Percentiles rank a stretch among this genome's conserved stretches.
Evolutionary conservation across 305 asterid genomes (phyloP).

Genomic region (Ilex paraguariensis): DNA sequence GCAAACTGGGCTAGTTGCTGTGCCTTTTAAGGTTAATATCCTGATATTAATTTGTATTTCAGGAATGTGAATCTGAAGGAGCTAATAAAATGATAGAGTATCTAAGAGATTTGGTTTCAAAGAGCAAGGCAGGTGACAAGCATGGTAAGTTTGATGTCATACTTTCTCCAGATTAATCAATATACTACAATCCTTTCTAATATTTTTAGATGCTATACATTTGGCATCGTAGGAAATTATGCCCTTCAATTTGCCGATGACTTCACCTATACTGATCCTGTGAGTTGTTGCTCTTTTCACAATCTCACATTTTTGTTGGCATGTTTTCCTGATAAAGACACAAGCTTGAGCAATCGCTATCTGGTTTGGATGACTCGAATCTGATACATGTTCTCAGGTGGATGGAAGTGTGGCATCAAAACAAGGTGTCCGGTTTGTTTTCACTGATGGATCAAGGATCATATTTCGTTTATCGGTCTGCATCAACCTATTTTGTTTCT

Average conservation of each 20-base stretch:
- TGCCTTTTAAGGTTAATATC: constrained; percentile 14
- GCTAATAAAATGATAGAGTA: constrained; percentile 77
- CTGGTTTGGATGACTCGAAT: constrained; percentile 10
- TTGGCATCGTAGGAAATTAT: constrained; percentile 55
- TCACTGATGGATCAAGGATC: constrained; percentile 91
- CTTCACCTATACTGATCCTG: constrained; percentile 91
- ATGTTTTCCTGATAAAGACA: constrained; percentile 7
- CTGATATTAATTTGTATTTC: constrained; percentile 14
- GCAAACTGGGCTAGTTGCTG: not conserved
- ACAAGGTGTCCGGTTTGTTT: constrained; percentile 83
- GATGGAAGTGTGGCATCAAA: constrained; percentile 88
- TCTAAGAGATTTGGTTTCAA: constrained; percentile 69
- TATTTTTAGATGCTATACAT: constrained; percentile 5
- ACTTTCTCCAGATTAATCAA: constrained; percentile 8
- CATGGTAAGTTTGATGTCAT: constrained; percentile 45
- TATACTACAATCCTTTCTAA: constrained; percentile 1
- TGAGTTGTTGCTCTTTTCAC: constrained; percentile 31
- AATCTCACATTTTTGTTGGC: not conserved
- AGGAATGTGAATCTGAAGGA: constrained; percentile 96
- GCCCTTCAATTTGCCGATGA: constrained; percentile 85
- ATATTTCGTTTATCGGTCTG: constrained; percentile 84
- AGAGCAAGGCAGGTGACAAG: constrained; percentile 66
- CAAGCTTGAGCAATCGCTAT: not conserved
- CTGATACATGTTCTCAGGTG: constrained; percentile 42
- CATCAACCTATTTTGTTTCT: constrained; percentile 8